Base-by-base conservation (phyloP, 23 red algal genomes). In the Cyanidiococcus yangmingshanensis region DNA sequence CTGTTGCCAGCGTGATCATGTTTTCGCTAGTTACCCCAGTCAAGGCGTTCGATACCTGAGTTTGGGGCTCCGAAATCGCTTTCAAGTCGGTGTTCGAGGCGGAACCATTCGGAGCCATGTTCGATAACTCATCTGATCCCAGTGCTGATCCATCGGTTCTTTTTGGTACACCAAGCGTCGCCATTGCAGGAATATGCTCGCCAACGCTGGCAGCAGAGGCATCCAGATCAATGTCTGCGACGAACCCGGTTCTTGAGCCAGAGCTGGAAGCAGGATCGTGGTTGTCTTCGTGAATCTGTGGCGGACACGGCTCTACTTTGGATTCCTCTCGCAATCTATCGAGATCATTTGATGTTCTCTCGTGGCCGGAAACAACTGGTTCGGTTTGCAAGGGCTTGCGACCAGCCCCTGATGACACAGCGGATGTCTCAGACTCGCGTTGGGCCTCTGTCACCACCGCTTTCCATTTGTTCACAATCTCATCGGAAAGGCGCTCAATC, bases 381-480 rank as follows among this genome's bases (percentile, higher is more conserved):
- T 54, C 45, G 45, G 12, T 7, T 21, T 7, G 7, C 21, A 15
- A 21, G 21, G 21, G 45, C 45, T 21, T 7, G 12, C 21, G 12
- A 30, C 12, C 3, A 12, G 15, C 63, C 3, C 63, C 63, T 3
- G 63, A 27, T 30, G 63, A 12, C 63, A 35, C 7, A 12, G 32
- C 12, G n/a, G 32, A 25, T 29, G 21, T 2, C 63, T 71, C 63
- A 12, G 21, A 32, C 32, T 71, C 63, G n/a, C 32, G 63, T 30
- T 71, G 63, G 15, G 21, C n/a, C 32, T 71, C n/a, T 7, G 63
- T 35, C 3, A 71, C 63, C 12, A 71, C 27, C 16, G 21, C 63
- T 71, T 71, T 71, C 63, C 63, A 71, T 35, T 71, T 71, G 63
- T 29, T 35, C 12, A 71, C 27, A 25, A 71, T 35, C 63, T 71